These are phyloP conservation scores for Diaporthe longicolla DNA, from an alignment of 2,329 filamentous ascomycete species.

Conservation along the genomic window DNA sequence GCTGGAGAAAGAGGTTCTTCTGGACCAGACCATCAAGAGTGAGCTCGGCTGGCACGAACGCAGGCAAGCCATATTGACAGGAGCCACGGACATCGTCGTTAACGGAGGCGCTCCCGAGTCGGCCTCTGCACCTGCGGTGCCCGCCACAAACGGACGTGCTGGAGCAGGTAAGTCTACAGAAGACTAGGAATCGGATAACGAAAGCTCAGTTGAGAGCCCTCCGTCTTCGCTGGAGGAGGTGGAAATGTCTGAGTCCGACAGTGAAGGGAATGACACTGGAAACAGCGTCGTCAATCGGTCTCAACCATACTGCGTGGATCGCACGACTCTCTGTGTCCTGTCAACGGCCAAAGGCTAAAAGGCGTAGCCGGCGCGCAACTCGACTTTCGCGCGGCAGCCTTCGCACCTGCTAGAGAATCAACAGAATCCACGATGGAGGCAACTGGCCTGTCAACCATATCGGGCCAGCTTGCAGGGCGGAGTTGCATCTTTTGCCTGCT, in stretches of 20 bases:
- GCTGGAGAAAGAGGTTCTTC: conserved; percentile 82
- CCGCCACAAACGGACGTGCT: conserved; percentile 28
- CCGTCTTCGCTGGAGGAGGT: too few species aligned
- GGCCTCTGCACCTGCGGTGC: background rate
- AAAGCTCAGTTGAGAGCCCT: too few species aligned
- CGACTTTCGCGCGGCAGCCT: too few species aligned
- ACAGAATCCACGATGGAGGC: background rate
- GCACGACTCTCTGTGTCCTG: background rate
- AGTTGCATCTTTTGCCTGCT: background rate
- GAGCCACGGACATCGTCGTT: conserved; percentile 61
- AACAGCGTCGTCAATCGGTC: background rate
- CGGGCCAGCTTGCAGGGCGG: background rate
- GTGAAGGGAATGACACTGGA: too few species aligned
- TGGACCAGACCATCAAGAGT: conserved; percentile 78
- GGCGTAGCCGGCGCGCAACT: background rate
- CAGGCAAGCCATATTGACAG: conserved; percentile 67
- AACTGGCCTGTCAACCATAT: background rate
- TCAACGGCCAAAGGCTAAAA: too few species aligned
- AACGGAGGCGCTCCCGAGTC: conserved; percentile 38
- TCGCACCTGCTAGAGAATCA: too few species aligned
- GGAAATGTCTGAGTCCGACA: too few species aligned
- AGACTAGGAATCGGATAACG: conserved; percentile 11
- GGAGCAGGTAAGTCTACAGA: conserved; percentile 17
- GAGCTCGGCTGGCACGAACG: conserved; percentile 77
- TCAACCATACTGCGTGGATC: background rate